phyloP scores from a whole-genome alignment of 352 stramenopile genomes.

The Plasmopara viticola region DNA sequence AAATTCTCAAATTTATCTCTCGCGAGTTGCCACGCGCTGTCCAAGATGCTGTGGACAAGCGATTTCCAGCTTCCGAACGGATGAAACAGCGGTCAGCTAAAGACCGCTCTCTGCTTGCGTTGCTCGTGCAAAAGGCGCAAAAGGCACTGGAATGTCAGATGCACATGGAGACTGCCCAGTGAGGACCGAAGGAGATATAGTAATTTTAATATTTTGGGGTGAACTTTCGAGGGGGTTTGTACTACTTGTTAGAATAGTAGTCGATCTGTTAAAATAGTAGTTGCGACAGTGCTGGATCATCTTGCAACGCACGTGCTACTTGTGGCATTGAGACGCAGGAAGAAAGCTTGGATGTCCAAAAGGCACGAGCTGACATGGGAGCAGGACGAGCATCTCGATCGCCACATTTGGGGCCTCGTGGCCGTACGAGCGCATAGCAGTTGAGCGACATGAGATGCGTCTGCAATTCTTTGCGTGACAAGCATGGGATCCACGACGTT shows the following conservation, averaged over 20 bases:
- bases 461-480: constrained; percentile 55
- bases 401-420: constrained; percentile 11
- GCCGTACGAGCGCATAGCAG: constrained; percentile 63
- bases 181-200: constrained; percentile 1
- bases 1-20: constrained; percentile 82
- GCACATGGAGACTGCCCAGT: constrained; percentile 46
- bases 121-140: constrained; percentile 76
- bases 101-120: constrained; percentile 62
- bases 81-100: constrained; percentile 39
- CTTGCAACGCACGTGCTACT: constrained; percentile 32
- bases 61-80: constrained; percentile 46
- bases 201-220: not conserved
- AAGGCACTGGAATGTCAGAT: constrained; percentile 65
- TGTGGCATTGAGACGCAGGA: constrained; percentile 45
- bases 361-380: constrained; percentile 17
- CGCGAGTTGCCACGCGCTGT: constrained; percentile 70
- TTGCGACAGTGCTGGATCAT: constrained; percentile 40
- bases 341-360: constrained; percentile 45
- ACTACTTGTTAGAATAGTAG: not conserved
- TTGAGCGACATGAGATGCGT: constrained; percentile 56
- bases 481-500: constrained; percentile 53
- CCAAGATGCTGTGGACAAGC: constrained; percentile 61
- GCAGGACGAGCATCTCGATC: constrained; percentile 8
- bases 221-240: too few species aligned
- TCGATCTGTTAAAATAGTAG: constrained; percentile 15